phyloP scores from a whole-genome alignment of 495 filamentous ascomycete genomes.

The Lichina pygmaea region DNA sequence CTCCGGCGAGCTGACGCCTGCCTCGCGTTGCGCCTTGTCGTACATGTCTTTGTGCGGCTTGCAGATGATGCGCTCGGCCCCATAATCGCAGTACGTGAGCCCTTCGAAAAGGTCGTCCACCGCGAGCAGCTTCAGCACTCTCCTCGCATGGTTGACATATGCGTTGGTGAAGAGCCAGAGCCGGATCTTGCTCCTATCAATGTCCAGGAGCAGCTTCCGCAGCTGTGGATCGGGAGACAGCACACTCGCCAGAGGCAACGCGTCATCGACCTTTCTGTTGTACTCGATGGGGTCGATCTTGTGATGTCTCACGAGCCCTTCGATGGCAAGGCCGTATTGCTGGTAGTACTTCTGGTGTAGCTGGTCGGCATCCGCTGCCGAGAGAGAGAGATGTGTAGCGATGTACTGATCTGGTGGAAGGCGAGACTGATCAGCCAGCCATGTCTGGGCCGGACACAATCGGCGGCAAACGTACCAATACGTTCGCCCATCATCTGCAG shows the following conservation, averaged over 20 bases:
- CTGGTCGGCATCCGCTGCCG: slow-evolving; percentile 41
- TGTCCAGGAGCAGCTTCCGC: slow-evolving; percentile 45
- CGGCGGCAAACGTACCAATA: slow-evolving; percentile 1
- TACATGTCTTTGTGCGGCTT: slow-evolving; percentile 5
- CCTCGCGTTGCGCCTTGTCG: slow-evolving; percentile 1
- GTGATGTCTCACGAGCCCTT: slow-evolving; percentile 79
- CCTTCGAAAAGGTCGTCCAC: slow-evolving; percentile 35
- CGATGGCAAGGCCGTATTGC: slow-evolving; percentile 89
- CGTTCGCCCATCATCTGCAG: slow-evolving; percentile 1
- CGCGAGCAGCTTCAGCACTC: slow-evolving; percentile 56
- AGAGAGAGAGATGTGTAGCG: slow-evolving; percentile 44
- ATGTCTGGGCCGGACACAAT: not conserved
- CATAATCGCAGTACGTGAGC: slow-evolving; percentile 5
- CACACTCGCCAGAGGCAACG: slow-evolving; percentile 62
- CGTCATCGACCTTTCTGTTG: slow-evolving; percentile 85
- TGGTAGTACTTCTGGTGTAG: slow-evolving; percentile 83
- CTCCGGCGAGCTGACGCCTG: not conserved
- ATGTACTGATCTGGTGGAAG: slow-evolving; percentile 46
- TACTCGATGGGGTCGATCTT: slow-evolving; percentile 89
- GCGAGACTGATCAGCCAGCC: not conserved
- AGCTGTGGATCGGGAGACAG: slow-evolving; percentile 45
- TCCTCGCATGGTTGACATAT: slow-evolving; percentile 60
- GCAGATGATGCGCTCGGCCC: slow-evolving; percentile 2
- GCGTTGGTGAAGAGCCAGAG: slow-evolving; percentile 94
- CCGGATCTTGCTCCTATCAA: slow-evolving; percentile 56